Percentiles rank a stretch among this genome's conserved stretches.
Conservation (phyloP, 2,329 filamentous ascomycete genomes). For the Pyrenophora seminiperda region DNA sequence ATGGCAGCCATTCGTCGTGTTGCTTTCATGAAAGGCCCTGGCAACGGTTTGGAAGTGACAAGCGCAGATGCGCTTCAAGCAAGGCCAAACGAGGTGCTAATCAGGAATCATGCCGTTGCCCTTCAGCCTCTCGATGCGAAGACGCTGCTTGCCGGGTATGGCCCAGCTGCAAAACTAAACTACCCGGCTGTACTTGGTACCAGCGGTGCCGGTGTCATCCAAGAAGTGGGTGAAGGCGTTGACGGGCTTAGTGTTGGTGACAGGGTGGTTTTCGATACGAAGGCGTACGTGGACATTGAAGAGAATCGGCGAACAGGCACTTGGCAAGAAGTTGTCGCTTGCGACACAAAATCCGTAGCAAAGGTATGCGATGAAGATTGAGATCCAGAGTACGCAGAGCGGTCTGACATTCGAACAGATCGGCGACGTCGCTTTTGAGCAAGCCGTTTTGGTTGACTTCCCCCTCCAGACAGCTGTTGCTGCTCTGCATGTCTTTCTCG, state of each 20-base stretch:
- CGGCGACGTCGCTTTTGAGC: constrained; percentile 32
- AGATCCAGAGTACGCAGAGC: no score
- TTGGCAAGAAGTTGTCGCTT: constrained; percentile 32
- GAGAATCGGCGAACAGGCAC: constrained; percentile 29
- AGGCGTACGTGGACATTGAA: constrained; percentile 24
- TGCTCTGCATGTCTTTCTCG: constrained; percentile 35
- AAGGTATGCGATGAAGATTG: constrained; percentile 17
- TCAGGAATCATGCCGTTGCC: constrained; percentile 30
- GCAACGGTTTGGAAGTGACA: constrained; percentile 19
- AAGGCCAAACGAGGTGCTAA: constrained; percentile 21
- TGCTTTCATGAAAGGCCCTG: constrained; percentile 18
- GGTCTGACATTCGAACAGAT: constrained; percentile 24
- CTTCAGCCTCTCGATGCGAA: constrained; percentile 35
- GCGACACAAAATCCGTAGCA: constrained; percentile 23
- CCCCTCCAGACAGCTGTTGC: constrained; percentile 37
- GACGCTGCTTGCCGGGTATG: constrained; percentile 32
- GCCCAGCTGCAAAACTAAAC: constrained; percentile 20
- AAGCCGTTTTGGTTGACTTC: constrained; percentile 33
- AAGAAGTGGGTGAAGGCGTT: constrained; percentile 54
- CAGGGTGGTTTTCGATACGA: constrained; percentile 44
- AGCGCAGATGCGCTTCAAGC: constrained; percentile 15
- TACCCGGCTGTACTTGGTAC: constrained; percentile 29
- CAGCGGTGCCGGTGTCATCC: constrained; percentile 48
- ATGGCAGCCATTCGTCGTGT: constrained; percentile 23
- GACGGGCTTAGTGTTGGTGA: constrained; percentile 51